Percentiles rank a stretch among this genome's conserved stretches.
phyloP scores from a whole-genome alignment of 495 filamentous ascomycete species.

The Hypoxylon intermedium region DNA sequence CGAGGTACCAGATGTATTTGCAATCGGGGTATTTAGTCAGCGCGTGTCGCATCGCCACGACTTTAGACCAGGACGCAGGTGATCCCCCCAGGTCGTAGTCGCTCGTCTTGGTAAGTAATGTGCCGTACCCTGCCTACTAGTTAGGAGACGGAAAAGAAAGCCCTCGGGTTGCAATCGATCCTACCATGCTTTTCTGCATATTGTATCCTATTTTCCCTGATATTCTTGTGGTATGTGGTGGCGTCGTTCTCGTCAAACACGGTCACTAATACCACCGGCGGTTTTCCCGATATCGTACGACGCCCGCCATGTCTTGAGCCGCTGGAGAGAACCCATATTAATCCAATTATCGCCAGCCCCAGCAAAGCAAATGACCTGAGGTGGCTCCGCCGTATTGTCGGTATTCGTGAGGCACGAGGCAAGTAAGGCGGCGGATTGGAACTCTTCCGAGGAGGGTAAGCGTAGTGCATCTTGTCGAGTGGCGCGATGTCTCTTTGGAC shows the following conservation, averaged over 20 bases:
- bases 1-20: conserved; percentile 84
- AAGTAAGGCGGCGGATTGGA: conserved; percentile 70
- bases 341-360: conserved; percentile 59
- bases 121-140: conserved; percentile 72
- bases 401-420: conserved; percentile 65
- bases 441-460: conserved; percentile 82
- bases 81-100: conserved; percentile 78
- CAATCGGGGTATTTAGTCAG: conserved; percentile 77
- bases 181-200: conserved; percentile 91
- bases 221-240: conserved; percentile 68
- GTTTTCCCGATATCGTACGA: conserved; percentile 67
- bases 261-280: conserved; percentile 87
- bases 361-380: conserved; percentile 68
- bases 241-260: conserved; percentile 73
- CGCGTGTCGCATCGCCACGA: conserved; percentile 90
- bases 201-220: conserved; percentile 81
- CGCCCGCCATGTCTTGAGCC: conserved; percentile 42
- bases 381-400: conserved; percentile 68
- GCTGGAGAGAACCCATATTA: conserved; percentile 69
- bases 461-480: conserved; percentile 80
- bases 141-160: conserved; percentile 17
- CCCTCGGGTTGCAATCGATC: conserved; percentile 24
- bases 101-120: conserved; percentile 76
- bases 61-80: conserved; percentile 75
- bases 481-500: conserved; percentile 3